Percentiles rank a stretch among this genome's conserved stretches.
These are phyloP conservation scores for Suillus clintonianus DNA, from an alignment of 768 basidiomycete genomes.

Conservation along the genomic window DNA sequence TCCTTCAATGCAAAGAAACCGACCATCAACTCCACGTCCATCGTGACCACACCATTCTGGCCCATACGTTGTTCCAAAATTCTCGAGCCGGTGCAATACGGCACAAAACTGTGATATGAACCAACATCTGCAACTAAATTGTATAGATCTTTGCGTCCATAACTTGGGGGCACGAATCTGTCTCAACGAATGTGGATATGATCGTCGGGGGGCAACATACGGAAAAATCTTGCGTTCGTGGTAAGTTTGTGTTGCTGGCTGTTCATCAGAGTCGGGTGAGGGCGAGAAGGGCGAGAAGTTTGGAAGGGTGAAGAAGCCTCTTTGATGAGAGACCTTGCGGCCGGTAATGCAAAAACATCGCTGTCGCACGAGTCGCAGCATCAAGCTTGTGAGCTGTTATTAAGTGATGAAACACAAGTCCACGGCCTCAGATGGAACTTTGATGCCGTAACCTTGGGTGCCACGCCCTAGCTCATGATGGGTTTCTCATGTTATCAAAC, in stretches of 20 bases:
- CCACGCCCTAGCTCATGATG: background rate
- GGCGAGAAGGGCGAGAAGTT: constrained; percentile 48
- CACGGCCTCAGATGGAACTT: background rate
- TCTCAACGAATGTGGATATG: constrained; percentile 12
- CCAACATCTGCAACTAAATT: constrained; percentile 83
- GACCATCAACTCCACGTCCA: constrained; percentile 86
- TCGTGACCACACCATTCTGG: constrained; percentile 41
- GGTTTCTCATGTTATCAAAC: background rate
- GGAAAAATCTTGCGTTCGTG: constrained; percentile 86
- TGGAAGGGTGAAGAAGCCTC: constrained; percentile 53
- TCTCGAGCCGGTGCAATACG: constrained; percentile 79
- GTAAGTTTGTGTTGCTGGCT: constrained; percentile 59
- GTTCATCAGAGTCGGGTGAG: constrained; percentile 29
- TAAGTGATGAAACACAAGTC: background rate
- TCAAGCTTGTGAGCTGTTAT: constrained; percentile 6
- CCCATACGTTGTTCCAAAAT: constrained; percentile 44
- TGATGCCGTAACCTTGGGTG: background rate
- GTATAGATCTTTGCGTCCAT: constrained; percentile 78
- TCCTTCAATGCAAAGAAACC: constrained; percentile 88
- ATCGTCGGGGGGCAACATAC: constrained; percentile 49
- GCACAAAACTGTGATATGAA: constrained; percentile 85
- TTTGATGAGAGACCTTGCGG: constrained; percentile 10
- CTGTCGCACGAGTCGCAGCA: constrained; percentile 18
- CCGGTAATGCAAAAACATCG: constrained; percentile 5
- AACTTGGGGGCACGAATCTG: constrained; percentile 47